phyloP scores from a whole-genome alignment of 352 stramenopile species.

The Peronospora tabacina region DNA sequence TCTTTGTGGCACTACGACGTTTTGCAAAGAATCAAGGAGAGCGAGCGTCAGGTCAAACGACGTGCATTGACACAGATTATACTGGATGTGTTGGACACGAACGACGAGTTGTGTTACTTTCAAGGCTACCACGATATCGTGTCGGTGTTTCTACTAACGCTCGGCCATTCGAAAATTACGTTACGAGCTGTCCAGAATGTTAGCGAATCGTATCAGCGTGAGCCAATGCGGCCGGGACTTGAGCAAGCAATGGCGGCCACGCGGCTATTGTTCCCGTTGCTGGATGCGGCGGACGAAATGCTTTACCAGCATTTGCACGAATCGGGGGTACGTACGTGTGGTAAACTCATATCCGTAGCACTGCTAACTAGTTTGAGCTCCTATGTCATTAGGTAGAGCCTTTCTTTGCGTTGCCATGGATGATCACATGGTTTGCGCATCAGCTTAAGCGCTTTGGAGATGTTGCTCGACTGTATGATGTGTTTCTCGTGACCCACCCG shows the following conservation, averaged over 20 bases:
- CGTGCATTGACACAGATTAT: conserved; percentile 58
- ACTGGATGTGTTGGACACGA: conserved; percentile 34
- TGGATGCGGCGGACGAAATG: conserved; percentile 52
- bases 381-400: conserved; percentile 74
- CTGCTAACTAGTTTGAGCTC: conserved; percentile 28
- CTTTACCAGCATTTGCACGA: conserved; percentile 60
- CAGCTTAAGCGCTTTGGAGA: conserved; percentile 83
- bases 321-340: conserved; percentile 40
- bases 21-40: conserved; percentile 46
- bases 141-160: conserved; percentile 72
- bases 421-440: conserved; percentile 94
- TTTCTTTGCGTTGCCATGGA: conserved; percentile 90
- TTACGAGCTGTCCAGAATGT: conserved; percentile 63
- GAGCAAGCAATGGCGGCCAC: conserved; percentile 61
- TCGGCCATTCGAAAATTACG: conserved; percentile 60
- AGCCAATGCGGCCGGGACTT: conserved; percentile 84
- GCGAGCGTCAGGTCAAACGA: conserved; percentile 55
- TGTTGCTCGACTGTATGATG: conserved; percentile 89
- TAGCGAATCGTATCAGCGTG: conserved; percentile 84
- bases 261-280: conserved; percentile 58
- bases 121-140: conserved; percentile 92
- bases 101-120: conserved; percentile 70
- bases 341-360: conserved; percentile 4
- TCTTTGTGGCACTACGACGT: conserved; percentile 81
- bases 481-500: conserved; percentile 89